Evolutionary conservation across 1,284 basidiomycete genomes (phyloP), one percentile per base, ranked within the genome.

Genomic region (Ganoderma meredithae): DNA sequence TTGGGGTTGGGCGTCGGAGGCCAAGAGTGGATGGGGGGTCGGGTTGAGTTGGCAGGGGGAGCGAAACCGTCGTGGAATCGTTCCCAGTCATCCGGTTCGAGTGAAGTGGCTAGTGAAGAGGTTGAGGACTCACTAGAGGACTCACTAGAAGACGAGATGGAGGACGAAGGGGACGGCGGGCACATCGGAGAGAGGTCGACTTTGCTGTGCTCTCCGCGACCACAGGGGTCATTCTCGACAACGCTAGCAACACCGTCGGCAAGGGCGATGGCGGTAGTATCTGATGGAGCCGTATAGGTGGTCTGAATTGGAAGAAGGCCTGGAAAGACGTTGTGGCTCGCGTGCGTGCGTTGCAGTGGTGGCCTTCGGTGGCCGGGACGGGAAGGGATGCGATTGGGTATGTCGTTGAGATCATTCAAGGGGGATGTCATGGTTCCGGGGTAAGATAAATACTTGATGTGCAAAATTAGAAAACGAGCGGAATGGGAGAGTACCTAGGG

Each of bases 111-210:
- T 7, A 61, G 52, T 8, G 65, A 60, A 2, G 65, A 63, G 19
- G 66, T 59, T 0, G 64, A 64, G 7, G 60, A 65, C 41, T 62
- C 64, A 53, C 63, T 60, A 44, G 62, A 60, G 13, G 31, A 31
- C 31, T 39, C 36, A 39, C 36, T 39, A 10, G 36, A 39, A 8
- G 62, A 33, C 1, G 70, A 67, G 8, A 49, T 44, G 13, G 71
- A 65, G 4, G 71, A 72, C 13, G 67, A 59, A 13, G 71, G 71
- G 7, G 68, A 72, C 2, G 68, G 66, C 3, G 71, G 71, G 55
- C 65, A 70, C n/a, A 67, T 65, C 33, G 71, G 65, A 25, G 69
- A 60, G 10, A 72, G 69, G 25, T 62, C 60, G 44, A 69, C 52
- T 27, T 64, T 27, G 52, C 59, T 27, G 10, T 9, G 9, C 25